Evolutionary conservation across 2,329 filamentous ascomycete genomes (phyloP), one percentile per base, ranked within the genome.

Genomic region (Epichloe coenophiala): DNA sequence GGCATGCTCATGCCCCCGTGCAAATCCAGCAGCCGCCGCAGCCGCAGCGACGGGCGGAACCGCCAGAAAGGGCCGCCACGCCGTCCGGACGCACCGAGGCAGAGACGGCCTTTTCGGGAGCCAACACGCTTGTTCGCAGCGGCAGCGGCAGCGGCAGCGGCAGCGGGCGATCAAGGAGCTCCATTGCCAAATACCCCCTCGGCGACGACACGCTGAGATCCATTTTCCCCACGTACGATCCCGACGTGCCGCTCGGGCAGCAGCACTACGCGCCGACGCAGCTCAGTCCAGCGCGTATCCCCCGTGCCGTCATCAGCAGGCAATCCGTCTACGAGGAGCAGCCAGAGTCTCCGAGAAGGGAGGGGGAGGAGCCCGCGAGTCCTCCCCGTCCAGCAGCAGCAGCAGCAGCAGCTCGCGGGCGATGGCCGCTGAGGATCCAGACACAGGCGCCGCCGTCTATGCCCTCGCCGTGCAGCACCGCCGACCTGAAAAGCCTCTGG

Each of bases 141-240:
- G 69, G 66, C 46, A 79, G 74, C 59, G 69, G 66, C 46, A 79
- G 74, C 59, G 69, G 66, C 46, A 79, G 74, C 59, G 69, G 66
- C 46, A 79, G 74, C 59, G 69, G 66, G 45, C 66, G 70, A 17
- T 78, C 76, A 1, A 68, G 75, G 49, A 76, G 67, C 61, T 82
- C 77, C 19, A 80, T 80, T 56, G 74, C 76, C 47, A 81, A 81
- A 57, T 65, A 69, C 23, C 77, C 75, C 15, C 59, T 74, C 4
- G 60, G 59, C 27, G 68, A 70, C 23, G 63, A 65, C 8, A 44
- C 74, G 56, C 74, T 86, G 58, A 76, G 78, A 35, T 89, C 85
- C 23, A 88, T 90, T 58, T 90, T 90, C 58, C 86, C 86, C 7
- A 74, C 77, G 33, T 89, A 88, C 61, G 81, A 90, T 59, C 82